A percentile compares a stretch with the other conserved stretches of the same genome.
Conservation (phyloP, 192 early-diverging fungal species). For the Chytriomyces sp. region DNA sequence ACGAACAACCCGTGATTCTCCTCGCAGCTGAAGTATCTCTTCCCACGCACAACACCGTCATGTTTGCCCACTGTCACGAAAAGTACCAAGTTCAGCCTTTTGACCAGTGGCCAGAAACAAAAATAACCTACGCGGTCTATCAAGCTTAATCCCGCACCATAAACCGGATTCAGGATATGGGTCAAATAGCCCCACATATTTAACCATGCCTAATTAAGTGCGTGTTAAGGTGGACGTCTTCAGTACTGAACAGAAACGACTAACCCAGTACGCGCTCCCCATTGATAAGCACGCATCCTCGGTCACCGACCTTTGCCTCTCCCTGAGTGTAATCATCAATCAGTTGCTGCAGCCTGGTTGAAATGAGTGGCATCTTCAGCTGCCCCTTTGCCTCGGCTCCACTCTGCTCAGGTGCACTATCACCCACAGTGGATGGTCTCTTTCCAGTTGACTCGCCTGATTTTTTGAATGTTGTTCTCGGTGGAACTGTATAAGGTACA, state of each 20-base stretch:
- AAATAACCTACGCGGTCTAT: conserved; percentile 41
- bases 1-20: conserved; percentile 54
- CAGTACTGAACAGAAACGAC: neutral
- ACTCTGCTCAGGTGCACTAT: neutral
- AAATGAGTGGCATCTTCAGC: conserved; percentile 29
- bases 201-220: conserved; percentile 39
- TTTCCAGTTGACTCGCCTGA: neutral
- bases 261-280: conserved; percentile 42
- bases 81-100: neutral
- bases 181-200: conserved; percentile 52
- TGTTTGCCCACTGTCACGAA: conserved; percentile 51
- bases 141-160: conserved; percentile 54
- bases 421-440: neutral
- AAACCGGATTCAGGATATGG: conserved; percentile 47
- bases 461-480: conserved; percentile 16
- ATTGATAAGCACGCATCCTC: conserved; percentile 42
- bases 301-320: conserved; percentile 43
- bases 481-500: neutral
- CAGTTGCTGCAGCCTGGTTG: conserved; percentile 28
- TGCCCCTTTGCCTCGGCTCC: neutral
- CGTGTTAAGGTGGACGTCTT: neutral
- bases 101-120: neutral
- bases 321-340: conserved; percentile 37
- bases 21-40: conserved; percentile 51
- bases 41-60: conserved; percentile 50